Percentiles rank a stretch among this genome's conserved stretches.
Evolutionary conservation across 768 basidiomycete species (phyloP).

Genomic region (Cystofilobasidium capitatum): DNA sequence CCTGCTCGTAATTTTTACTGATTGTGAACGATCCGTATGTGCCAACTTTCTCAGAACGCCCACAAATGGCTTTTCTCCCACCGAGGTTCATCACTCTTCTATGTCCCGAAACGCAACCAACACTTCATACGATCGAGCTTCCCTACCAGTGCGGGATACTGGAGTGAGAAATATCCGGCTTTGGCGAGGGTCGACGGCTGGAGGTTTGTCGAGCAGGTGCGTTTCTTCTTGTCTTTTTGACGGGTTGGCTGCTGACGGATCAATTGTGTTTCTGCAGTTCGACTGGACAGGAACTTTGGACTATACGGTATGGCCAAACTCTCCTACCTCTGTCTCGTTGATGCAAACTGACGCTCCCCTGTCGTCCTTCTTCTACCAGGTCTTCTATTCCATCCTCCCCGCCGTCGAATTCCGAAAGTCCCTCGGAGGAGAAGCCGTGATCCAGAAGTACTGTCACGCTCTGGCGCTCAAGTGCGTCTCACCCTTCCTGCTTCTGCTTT

Average conservation of each 20-base stretch:
- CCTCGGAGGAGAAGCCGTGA: background rate
- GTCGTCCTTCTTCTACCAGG: background rate
- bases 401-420: background rate
- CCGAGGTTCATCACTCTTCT: constrained; percentile 59
- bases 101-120: constrained; percentile 52
- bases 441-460: background rate
- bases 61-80: constrained; percentile 77
- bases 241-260: no score
- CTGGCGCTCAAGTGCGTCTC: background rate
- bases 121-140: constrained; percentile 32
- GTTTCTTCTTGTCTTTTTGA: background rate
- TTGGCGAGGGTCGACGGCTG: constrained; percentile 26
- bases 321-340: no score
- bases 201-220: constrained; percentile 32
- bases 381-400: background rate
- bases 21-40: background rate
- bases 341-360: background rate
- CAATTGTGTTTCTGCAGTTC: background rate
- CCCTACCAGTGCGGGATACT: constrained; percentile 35
- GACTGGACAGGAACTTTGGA: background rate
- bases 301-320: background rate
- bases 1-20: background rate
- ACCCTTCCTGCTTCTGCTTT: background rate
- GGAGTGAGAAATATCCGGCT: constrained; percentile 33
- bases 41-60: constrained; percentile 50